Percentiles rank a stretch among this genome's conserved stretches.
Conservation (phyloP, 164 flowering plant species). For the Hamamelis virginiana region DNA sequence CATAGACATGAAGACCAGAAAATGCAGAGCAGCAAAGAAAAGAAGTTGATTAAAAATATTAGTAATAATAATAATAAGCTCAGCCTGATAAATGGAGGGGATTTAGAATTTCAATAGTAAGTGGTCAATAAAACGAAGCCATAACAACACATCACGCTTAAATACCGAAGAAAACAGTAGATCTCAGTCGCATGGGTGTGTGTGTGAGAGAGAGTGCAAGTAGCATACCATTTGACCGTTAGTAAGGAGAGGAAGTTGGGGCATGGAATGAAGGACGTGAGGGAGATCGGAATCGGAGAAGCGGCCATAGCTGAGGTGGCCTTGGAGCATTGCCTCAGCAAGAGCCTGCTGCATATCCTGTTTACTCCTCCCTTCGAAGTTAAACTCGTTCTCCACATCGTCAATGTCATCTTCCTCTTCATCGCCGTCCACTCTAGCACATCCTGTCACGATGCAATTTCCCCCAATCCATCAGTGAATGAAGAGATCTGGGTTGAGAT, state of each 20-base stretch:
- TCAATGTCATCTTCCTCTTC: slow-evolving; percentile 64
- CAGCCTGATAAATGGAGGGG: neutral
- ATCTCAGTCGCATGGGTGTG: too few species aligned
- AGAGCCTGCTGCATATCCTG: slow-evolving; percentile 33
- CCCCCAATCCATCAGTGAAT: neutral
- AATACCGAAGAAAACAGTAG: too few species aligned
- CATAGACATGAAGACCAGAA: neutral
- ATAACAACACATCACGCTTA: too few species aligned
- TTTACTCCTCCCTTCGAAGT: slow-evolving; percentile 29
- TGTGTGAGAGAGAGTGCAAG: too few species aligned
- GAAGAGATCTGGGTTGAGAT: too few species aligned
- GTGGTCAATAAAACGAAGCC: too few species aligned
- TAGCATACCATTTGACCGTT: slow-evolving; percentile 23
- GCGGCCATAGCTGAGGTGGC: slow-evolving; percentile 17
- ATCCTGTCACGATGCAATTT: slow-evolving; percentile 32
- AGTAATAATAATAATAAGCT: too few species aligned
- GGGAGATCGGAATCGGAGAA: slow-evolving; percentile 11
- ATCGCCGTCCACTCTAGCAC: slow-evolving; percentile 62
- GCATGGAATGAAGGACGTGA: slow-evolving; percentile 8
- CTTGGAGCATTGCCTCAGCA: slow-evolving; percentile 20
- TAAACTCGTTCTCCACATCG: slow-evolving; percentile 61
- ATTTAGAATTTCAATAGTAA: neutral
- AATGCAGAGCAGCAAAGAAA: neutral
- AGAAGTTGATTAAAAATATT: too few species aligned
- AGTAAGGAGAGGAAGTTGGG: slow-evolving; percentile 23